These are phyloP conservation scores for Vigna trinervia DNA, from an alignment of 306 rosid species.

Conservation along the genomic window DNA sequence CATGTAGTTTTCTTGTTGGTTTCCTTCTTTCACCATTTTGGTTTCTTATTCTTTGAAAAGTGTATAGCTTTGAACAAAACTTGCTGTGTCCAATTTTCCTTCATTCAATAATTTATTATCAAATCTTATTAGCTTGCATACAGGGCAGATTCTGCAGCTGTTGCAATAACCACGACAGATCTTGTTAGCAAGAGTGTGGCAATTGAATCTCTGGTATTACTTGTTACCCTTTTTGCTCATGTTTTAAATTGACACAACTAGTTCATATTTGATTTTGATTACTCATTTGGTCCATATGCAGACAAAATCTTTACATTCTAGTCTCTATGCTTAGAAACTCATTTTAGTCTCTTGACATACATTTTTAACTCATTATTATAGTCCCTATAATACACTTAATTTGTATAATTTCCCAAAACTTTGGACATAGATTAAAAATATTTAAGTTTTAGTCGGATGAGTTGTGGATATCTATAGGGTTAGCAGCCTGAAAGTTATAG, in stretches of 20 bases:
- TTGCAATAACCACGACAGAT: constrained; percentile 95
- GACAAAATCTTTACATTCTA: neutral
- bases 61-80: constrained; percentile 12
- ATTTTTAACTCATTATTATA: neutral
- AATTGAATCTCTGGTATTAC: constrained; percentile 74
- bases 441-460: neutral
- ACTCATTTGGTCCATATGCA: neutral
- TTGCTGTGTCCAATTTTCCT: constrained; percentile 12
- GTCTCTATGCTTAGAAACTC: neutral
- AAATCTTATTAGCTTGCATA: constrained; percentile 53
- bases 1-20: neutral
- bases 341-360: neutral
- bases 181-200: constrained; percentile 98
- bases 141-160: constrained; percentile 96
- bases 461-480: constrained; percentile 24
- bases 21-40: neutral
- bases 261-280: neutral
- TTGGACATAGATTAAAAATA: no score
- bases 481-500: constrained; percentile 19
- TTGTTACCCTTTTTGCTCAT: constrained; percentile 31
- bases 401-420: no score
- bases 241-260: constrained; percentile 28
- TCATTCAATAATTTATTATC: constrained; percentile 12
- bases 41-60: constrained; percentile 23
- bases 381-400: no score